Evolutionary conservation across 1,284 basidiomycete genomes (phyloP).

Genomic region (Ceratobasidium sp.): DNA sequence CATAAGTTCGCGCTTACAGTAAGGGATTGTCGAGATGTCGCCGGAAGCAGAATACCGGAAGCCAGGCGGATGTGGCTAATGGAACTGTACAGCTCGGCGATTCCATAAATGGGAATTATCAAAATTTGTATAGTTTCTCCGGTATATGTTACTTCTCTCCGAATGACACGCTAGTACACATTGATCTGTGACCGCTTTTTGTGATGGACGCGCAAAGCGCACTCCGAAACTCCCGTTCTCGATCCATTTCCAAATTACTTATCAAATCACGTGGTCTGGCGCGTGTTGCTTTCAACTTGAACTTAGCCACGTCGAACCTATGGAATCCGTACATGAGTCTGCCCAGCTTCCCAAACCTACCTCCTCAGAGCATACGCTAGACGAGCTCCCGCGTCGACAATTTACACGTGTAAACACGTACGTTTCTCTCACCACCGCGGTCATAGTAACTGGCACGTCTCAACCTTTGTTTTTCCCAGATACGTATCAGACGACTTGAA

Average conservation of each 20-base stretch:
- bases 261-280: slow-evolving; percentile 22
- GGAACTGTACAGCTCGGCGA: slow-evolving; percentile 23
- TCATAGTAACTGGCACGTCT: slow-evolving; percentile 35
- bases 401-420: slow-evolving; percentile 43
- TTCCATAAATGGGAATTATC: slow-evolving; percentile 14
- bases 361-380: not conserved
- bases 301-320: slow-evolving; percentile 40
- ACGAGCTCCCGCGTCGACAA: slow-evolving; percentile 22
- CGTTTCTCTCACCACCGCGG: slow-evolving; percentile 15
- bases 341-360: slow-evolving; percentile 8
- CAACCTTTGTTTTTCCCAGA: slow-evolving; percentile 27
- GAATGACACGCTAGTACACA: not conserved
- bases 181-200: not conserved
- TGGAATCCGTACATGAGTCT: slow-evolving; percentile 20
- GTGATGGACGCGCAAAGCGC: too few species aligned
- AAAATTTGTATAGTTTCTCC: not conserved
- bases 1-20: slow-evolving; percentile 41
- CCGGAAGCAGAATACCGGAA: slow-evolving; percentile 42
- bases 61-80: slow-evolving; percentile 22
- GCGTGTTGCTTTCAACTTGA: slow-evolving; percentile 43
- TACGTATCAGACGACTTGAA: slow-evolving; percentile 42
- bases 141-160: not conserved
- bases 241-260: not conserved
- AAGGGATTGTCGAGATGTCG: slow-evolving; percentile 38
- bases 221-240: not conserved